Percentiles rank a stretch among this genome's conserved stretches.
Conservation (phyloP, 2,329 filamentous ascomycete genomes). For the Pyrenophora graminea region DNA sequence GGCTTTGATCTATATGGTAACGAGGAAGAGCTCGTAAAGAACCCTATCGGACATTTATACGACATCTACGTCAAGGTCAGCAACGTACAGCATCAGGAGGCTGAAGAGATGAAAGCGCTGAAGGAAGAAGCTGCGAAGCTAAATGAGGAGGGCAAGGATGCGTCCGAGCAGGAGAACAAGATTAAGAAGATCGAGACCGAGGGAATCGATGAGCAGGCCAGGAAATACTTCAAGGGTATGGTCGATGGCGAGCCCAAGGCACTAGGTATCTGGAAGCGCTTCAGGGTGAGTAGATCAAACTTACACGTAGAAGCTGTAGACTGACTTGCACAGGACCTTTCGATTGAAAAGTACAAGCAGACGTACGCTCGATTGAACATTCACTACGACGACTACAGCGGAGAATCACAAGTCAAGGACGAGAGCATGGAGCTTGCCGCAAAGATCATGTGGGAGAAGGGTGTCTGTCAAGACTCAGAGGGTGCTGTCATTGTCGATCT, state of each 20-base stretch:
- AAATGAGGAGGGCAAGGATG: conserved; percentile 49
- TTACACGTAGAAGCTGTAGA: background rate
- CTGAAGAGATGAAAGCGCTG: conserved; percentile 64
- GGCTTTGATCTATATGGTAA: conserved; percentile 76
- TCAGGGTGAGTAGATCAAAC: conserved; percentile 49
- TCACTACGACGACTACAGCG: conserved; percentile 67
- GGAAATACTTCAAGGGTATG: conserved; percentile 72
- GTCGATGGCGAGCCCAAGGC: conserved; percentile 64
- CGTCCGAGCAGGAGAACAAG: conserved; percentile 48
- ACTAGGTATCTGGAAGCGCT: conserved; percentile 65
- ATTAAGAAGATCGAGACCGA: conserved; percentile 47
- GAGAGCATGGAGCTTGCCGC: conserved; percentile 67
- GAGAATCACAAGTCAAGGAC: conserved; percentile 68
- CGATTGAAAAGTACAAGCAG: conserved; percentile 66
- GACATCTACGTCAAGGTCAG: conserved; percentile 81
- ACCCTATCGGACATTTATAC: conserved; percentile 82
- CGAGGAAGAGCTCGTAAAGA: conserved; percentile 69
- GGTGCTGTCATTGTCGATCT: conserved; percentile 72
- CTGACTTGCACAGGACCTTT: conserved; percentile 53
- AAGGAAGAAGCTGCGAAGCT: conserved; percentile 50
- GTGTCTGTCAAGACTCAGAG: conserved; percentile 66
- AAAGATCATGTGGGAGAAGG: conserved; percentile 61
- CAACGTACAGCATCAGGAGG: conserved; percentile 65
- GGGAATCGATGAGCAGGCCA: conserved; percentile 70
- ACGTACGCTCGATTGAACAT: conserved; percentile 69